Evolutionary conservation across 73 alveolate genomes (phyloP).

Genomic region (Uronychia binucleata): DNA sequence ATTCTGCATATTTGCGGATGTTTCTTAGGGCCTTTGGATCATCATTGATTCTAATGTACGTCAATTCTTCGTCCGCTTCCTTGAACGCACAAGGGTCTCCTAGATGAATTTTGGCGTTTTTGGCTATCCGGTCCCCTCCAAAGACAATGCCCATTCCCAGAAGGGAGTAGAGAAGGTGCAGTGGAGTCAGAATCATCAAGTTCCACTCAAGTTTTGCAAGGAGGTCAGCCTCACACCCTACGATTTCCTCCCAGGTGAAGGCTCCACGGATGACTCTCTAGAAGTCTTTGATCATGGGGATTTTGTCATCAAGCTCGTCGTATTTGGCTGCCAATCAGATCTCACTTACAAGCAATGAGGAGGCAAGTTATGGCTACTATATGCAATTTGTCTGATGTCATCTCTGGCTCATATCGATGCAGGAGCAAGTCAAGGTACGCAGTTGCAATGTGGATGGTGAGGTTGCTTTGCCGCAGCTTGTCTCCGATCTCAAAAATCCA

Average conservation of each 20-base stretch:
- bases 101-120: not conserved
- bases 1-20: constrained; percentile 49
- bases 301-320: constrained; percentile 54
- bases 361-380: constrained; percentile 4
- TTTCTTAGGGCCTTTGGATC: constrained; percentile 39
- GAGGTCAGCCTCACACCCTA: constrained; percentile 15
- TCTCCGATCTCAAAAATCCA: constrained; percentile 29
- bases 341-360: not conserved
- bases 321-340: constrained; percentile 37
- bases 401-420: not conserved
- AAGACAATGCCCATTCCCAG: constrained; percentile 14
- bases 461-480: constrained; percentile 33
- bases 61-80: not conserved
- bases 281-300: constrained; percentile 50
- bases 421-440: constrained; percentile 6
- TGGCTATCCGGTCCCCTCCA: constrained; percentile 7
- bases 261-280: constrained; percentile 2
- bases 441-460: constrained; percentile 58
- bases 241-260: constrained; percentile 20
- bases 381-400: constrained; percentile 2
- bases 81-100: not conserved
- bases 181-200: constrained; percentile 28
- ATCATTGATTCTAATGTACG: not conserved
- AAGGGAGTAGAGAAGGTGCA: constrained; percentile 30
- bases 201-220: constrained; percentile 38